Base-by-base conservation (phyloP, 2,329 filamentous ascomycete species). In the Rhinocladiella similis region DNA sequence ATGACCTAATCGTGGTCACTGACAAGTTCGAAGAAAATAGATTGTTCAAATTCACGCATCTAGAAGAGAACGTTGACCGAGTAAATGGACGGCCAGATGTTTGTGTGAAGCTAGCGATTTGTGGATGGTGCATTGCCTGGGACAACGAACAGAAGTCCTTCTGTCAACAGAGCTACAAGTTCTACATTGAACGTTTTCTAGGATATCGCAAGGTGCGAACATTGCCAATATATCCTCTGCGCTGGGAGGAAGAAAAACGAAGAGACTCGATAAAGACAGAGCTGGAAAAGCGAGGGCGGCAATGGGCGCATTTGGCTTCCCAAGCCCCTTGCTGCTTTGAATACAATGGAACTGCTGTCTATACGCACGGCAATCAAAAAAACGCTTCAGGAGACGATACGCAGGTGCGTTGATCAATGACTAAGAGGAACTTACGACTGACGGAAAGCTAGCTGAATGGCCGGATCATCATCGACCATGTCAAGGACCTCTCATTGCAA, bases 141-240 rank as follows among this genome's bases (percentile, higher is more conserved):
- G 27, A 33, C 27, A 33, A 4, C 49, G 33, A 42, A 36, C 22
- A 50, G 27, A 54, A 54, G 20, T 20, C n/a, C n/a, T 54, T 54
- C 29, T 18, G 9, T 39, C 50, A 53, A 29, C 22, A 53, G 41
- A 29, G 42, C 20, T 29, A 53, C 14, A 19, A 51, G 6, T 51
- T 42, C 38, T 18, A 41, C 14, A 51, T 51, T 25, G 13, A 18
- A 18, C 5, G 48, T n/a, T 51, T 51, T 51, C n/a, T 25, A 19
- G 48, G 48, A n/a, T 27, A 51, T 25, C 48, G 36, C 16, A 51
- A 42, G 10, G 48, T 51, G 19, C 16, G n/a, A 14, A 19, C 47
- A n/a, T 22, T 49, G 27, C 47, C 47, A 7, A 49, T 49, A 16
- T 49, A 49, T 49, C 47, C 47, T 35, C 27, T 49, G 47, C 47